These are phyloP conservation scores for Colletotrichum aenigma DNA, from an alignment of 2,329 filamentous ascomycete genomes.

Conservation along the genomic window DNA sequence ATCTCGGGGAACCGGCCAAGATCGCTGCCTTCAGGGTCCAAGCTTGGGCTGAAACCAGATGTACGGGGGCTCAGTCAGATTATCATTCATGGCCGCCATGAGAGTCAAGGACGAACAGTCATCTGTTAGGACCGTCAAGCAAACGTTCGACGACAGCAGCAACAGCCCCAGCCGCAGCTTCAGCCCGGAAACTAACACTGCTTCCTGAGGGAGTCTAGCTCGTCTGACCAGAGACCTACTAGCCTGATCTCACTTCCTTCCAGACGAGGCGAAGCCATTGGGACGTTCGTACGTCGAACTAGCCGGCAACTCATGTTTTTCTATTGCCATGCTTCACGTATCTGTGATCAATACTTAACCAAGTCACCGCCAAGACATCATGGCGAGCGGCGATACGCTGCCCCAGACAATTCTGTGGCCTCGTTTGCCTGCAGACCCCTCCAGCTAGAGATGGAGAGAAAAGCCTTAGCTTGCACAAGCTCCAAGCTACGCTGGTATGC, in stretches of 20 bases:
- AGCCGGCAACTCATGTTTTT: neutral
- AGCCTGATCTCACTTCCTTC: neutral
- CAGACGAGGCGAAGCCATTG: neutral
- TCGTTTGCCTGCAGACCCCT: neutral
- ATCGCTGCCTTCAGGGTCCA: slow-evolving; percentile 11
- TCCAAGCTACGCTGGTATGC: neutral
- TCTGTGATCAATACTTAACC: neutral
- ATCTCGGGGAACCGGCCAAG: neutral
- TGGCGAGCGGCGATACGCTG: neutral
- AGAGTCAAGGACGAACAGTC: neutral
- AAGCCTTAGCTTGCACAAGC: slow-evolving; percentile 9
- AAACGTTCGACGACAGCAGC: neutral
- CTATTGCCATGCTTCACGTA: neutral
- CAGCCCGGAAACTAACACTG: neutral
- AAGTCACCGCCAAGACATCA: neutral
- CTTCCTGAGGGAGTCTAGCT: neutral
- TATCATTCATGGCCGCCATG: neutral
- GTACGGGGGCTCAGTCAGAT: slow-evolving; percentile 1
- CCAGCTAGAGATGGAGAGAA: neutral
- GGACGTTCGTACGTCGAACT: neutral
- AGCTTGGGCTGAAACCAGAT: slow-evolving; percentile 19
- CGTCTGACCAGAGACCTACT: neutral
- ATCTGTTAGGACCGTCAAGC: neutral
- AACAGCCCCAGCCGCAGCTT: neutral
- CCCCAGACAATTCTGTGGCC: neutral